Conservation (phyloP, 2,329 filamentous ascomycete species). For the Calonectria ilicicola region DNA sequence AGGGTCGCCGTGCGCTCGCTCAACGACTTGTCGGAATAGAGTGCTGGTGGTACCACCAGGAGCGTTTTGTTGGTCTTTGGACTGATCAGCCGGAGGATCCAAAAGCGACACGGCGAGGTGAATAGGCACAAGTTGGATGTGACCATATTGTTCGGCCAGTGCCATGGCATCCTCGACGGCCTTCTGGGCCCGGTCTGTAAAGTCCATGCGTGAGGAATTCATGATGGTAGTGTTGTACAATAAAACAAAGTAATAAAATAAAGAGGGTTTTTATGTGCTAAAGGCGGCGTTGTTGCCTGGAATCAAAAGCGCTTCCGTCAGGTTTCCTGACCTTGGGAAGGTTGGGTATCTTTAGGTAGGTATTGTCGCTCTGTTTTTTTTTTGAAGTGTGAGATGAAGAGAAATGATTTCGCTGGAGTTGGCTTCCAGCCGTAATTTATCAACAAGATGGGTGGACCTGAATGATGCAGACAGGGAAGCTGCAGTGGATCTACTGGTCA, state of each 20-base stretch:
- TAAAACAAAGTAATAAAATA: conserved; percentile 1
- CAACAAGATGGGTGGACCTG: conserved; percentile 37
- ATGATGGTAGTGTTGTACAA: conserved; percentile 59
- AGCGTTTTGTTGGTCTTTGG: conserved; percentile 85
- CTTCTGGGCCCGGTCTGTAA: conserved; percentile 93
- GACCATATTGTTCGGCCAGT: conserved; percentile 88
- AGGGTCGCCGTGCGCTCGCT: conserved; percentile 91
- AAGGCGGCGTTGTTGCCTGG: conserved; percentile 24
- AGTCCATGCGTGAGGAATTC: conserved; percentile 81
- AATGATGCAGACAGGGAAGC: conserved; percentile 31
- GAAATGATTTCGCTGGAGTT: conserved; percentile 12
- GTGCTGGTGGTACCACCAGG: conserved; percentile 70
- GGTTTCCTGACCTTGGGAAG: conserved; percentile 35
- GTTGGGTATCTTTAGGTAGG: conserved; percentile 40
- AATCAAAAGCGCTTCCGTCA: conserved; percentile 28
- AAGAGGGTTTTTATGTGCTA: conserved; percentile 21
- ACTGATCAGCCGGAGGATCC: conserved; percentile 79
- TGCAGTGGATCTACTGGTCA: conserved; percentile 22
- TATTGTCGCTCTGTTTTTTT: conserved; percentile 20
- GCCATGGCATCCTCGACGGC: conserved; percentile 89
- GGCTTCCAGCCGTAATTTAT: conserved; percentile 40
- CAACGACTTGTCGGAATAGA: conserved; percentile 95
- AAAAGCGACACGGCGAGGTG: conserved; percentile 89
- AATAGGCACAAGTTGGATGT: conserved; percentile 90
- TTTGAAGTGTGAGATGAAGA: conserved; percentile 22